Percentiles rank a stretch among this genome's conserved stretches.
These are phyloP conservation scores for Tephrocybe sp. DNA, from an alignment of 768 basidiomycete genomes.

Conservation along the genomic window DNA sequence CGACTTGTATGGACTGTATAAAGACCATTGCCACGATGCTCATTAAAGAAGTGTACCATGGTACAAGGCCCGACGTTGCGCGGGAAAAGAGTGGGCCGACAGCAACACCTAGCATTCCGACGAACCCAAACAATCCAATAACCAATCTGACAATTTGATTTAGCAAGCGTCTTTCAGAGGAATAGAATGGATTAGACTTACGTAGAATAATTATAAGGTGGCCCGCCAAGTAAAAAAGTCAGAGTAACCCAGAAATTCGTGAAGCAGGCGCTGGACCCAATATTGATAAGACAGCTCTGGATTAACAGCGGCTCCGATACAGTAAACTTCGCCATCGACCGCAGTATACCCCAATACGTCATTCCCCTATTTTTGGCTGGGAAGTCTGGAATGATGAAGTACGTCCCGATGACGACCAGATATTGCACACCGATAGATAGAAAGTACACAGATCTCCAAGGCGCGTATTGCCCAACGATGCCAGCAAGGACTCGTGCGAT, in stretches of 20 bases:
- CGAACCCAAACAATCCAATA: constrained; percentile 71
- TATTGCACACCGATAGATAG: constrained; percentile 68
- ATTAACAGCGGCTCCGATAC: constrained; percentile 75
- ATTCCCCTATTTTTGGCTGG: constrained; percentile 65
- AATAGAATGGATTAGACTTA: constrained; percentile 28
- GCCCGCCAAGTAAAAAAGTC: constrained; percentile 74
- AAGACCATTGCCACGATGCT: constrained; percentile 40
- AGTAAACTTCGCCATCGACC: constrained; percentile 70
- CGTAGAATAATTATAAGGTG: constrained; percentile 74
- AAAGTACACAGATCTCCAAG: constrained; percentile 74
- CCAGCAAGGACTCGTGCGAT: constrained; percentile 72
- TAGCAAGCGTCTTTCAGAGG: background rate
- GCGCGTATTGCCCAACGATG: constrained; percentile 63
- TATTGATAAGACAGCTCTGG: constrained; percentile 58
- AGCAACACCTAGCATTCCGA: constrained; percentile 67
- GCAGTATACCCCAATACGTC: constrained; percentile 63
- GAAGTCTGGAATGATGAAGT: constrained; percentile 70
- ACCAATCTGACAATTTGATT: constrained; percentile 28
- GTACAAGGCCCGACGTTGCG: constrained; percentile 61
- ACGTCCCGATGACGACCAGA: constrained; percentile 54
- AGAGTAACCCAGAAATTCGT: constrained; percentile 66
- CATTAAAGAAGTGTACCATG: constrained; percentile 71
- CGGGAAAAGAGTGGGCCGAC: constrained; percentile 66
- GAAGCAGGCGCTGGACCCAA: constrained; percentile 55
- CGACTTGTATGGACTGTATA: constrained; percentile 55